phyloP scores from a whole-genome alignment of 345 rosid species.

The Odontarrhena argentea region DNA sequence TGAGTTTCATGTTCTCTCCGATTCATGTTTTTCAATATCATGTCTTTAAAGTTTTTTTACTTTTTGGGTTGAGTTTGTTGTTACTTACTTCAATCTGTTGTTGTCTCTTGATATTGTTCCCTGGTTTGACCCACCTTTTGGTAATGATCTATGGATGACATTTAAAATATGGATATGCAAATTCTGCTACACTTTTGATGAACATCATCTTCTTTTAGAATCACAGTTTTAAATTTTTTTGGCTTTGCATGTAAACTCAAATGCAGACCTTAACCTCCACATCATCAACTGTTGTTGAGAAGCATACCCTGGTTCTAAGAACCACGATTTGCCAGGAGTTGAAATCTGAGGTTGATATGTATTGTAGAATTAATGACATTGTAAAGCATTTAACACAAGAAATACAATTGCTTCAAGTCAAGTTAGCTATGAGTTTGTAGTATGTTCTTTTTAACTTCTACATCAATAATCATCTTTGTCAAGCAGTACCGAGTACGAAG shows the following conservation, averaged over 20 bases:
- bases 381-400: too few species aligned
- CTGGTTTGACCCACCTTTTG: constrained; percentile 19
- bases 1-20: too few species aligned
- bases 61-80: constrained; percentile 35
- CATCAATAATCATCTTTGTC: not conserved
- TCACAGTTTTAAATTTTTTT: not conserved
- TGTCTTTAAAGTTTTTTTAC: not conserved
- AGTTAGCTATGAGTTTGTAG: not conserved
- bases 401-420: not conserved
- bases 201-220: not conserved
- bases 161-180: constrained; percentile 10
- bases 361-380: too few species aligned
- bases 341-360: too few species aligned
- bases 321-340: too few species aligned
- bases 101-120: constrained; percentile 33
- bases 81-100: constrained; percentile 25
- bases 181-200: not conserved
- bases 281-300: too few species aligned
- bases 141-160: constrained; percentile 31
- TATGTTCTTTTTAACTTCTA: not conserved
- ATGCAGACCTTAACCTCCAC: too few species aligned
- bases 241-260: not conserved
- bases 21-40: not conserved
- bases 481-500: not conserved
- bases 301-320: too few species aligned